Evolutionary conservation across 306 rosid genomes (phyloP).

Genomic region (Rosa chinensis): DNA sequence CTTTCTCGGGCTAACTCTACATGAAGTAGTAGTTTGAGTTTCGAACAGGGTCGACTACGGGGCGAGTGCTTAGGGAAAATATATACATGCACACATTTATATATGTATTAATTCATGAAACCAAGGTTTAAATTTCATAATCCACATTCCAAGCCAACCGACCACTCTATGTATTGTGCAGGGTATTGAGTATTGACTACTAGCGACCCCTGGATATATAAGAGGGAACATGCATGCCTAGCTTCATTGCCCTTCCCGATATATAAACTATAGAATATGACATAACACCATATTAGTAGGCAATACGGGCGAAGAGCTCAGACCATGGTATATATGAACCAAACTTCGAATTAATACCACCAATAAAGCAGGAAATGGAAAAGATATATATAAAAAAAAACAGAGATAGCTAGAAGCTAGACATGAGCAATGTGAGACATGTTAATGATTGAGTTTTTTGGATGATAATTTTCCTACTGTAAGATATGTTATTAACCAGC

Average conservation of each 20-base stretch:
- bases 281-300: neutral
- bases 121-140: neutral
- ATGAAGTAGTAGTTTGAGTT: neutral
- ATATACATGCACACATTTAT: neutral
- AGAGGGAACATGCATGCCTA: neutral
- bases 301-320: neutral
- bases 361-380: neutral
- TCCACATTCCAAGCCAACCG: conserved; percentile 35
- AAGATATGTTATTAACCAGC: too few species aligned
- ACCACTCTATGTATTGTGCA: conserved; percentile 8
- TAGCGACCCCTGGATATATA: neutral
- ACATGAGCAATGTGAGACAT: too few species aligned
- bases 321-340: conserved; percentile 5
- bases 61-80: neutral
- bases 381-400: too few species aligned
- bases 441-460: too few species aligned
- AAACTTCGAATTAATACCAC: neutral
- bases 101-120: neutral
- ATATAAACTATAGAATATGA: neutral
- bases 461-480: too few species aligned
- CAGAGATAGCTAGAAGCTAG: too few species aligned
- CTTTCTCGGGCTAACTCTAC: neutral
- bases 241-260: neutral
- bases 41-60: neutral
- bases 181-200: conserved; percentile 1